Base-by-base conservation (phyloP, 768 basidiomycete genomes). In the Pleurotus ostreatus region DNA sequence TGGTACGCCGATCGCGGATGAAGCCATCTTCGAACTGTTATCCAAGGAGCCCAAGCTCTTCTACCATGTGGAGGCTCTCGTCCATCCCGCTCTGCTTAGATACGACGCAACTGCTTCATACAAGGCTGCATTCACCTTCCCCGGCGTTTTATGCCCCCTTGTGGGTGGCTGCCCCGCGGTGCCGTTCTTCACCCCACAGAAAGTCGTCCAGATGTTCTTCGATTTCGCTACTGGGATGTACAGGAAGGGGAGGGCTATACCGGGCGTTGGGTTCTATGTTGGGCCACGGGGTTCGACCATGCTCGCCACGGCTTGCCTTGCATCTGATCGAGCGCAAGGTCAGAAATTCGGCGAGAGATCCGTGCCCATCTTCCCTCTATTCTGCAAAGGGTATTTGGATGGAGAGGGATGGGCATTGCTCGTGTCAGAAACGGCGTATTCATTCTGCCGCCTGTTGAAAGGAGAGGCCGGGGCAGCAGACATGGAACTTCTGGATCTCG, bases 31-130 rank as follows among this genome's bases (percentile, higher is more conserved):
- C 15, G 46, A 40, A n/a, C 61, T 75, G 11, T 46, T 74, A 4
- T 9, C 8, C 2, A 49, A 57, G 5, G 48, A 67, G 20, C 65
- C 67, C 9, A 57, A 62, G 22, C 66, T 73, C 4, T 71, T 71
- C 55, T 41, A 52, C 25, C 38, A 62, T 43, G 39, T 73, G 16
- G 67, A 70, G 37, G 63, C 63, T 13, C 59, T 74, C 46, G 44
- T 66, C 12, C 72, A 72, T 46, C 69, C 68, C 1, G 56, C 59
- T 13, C 54, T 71, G 48, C 49, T 70, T 16, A 18, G 26, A 25
- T 37, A 16, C 16, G 26, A 26, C 12, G 22, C 26, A 13, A 4
- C 11, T 5, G 49, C 30, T 13, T 30, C 49, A 9, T 51, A 51
- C 13, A 37, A 39, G n/a, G 13, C 49, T n/a, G 30, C 49, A 6